phyloP scores from a whole-genome alignment of 2,329 filamentous ascomycete species.

The Monosporascus sp. region DNA sequence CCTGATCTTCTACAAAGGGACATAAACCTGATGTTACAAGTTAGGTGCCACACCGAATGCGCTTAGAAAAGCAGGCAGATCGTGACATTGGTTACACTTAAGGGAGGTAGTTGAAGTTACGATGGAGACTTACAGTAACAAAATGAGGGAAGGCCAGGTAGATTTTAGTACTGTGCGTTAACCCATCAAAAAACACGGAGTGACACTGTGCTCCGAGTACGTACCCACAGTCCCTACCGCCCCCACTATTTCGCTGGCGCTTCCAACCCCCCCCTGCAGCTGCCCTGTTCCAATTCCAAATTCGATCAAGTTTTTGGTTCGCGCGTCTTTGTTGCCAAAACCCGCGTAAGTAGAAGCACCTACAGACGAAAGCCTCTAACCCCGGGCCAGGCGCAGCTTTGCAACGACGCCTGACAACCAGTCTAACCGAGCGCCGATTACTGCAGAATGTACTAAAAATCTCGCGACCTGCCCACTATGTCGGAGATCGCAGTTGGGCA shows the following conservation, averaged over 20 bases:
- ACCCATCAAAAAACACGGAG: no score
- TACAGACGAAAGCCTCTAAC: background rate
- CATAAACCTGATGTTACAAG: no score
- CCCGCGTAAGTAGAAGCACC: background rate
- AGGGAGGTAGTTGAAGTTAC: no score
- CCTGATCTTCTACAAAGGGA: no score
- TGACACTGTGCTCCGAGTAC: no score
- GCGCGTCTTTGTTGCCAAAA: background rate
- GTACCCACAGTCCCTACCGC: no score
- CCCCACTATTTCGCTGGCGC: no score
- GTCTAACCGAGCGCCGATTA: constrained; percentile 1
- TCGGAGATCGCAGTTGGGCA: constrained; percentile 62
- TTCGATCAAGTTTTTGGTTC: background rate
- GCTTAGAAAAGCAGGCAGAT: background rate
- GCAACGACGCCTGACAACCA: constrained; percentile 9
- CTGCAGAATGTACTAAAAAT: constrained; percentile 20
- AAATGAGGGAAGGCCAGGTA: no score
- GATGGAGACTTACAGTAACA: no score
- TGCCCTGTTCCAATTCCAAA: no score
- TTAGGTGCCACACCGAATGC: background rate
- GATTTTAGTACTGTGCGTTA: no score
- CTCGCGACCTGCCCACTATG: constrained; percentile 36
- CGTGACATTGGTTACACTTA: background rate
- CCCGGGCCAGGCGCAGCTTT: background rate
- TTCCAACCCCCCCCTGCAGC: no score